These are phyloP conservation scores for Cladosporium sp. DNA, from an alignment of 2,329 filamentous ascomycete genomes.

Conservation along the genomic window DNA sequence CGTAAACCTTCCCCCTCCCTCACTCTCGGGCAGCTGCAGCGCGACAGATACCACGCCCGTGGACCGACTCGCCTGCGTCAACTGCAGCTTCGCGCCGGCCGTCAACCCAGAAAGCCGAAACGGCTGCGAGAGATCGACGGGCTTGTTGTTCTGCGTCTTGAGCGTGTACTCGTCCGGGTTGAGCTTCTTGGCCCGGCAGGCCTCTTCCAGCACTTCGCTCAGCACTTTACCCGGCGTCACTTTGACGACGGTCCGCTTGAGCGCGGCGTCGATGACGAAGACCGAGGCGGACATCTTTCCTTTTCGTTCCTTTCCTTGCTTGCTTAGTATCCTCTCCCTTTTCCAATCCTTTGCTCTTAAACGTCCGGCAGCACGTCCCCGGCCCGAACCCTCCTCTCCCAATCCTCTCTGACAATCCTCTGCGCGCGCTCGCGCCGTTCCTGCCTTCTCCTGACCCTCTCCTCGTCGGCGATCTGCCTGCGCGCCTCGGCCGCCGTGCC, in stretches of 20 bases:
- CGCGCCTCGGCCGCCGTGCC: constrained; percentile 15
- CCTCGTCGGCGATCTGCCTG: constrained; percentile 18
- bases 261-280: constrained; percentile 74
- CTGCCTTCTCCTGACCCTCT: constrained; percentile 4
- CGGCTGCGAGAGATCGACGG: constrained; percentile 75
- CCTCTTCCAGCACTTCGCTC: constrained; percentile 79
- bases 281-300: constrained; percentile 74
- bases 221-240: constrained; percentile 75
- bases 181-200: constrained; percentile 74
- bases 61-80: constrained; percentile 79
- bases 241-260: constrained; percentile 73
- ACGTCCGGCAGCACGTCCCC: too few species aligned
- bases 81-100: constrained; percentile 84
- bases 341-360: not conserved
- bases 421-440: constrained; percentile 9
- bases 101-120: constrained; percentile 76
- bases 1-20: constrained; percentile 64
- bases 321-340: not conserved
- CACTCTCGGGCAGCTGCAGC: constrained; percentile 72
- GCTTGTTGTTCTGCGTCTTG: constrained; percentile 84
- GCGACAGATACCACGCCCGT: constrained; percentile 81
- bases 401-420: constrained; percentile 1
- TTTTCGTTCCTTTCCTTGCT: not conserved
- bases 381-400: not conserved
- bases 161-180: constrained; percentile 68